Base-by-base conservation (phyloP, 345 rosid species). In the Pugionium cornutum region DNA sequence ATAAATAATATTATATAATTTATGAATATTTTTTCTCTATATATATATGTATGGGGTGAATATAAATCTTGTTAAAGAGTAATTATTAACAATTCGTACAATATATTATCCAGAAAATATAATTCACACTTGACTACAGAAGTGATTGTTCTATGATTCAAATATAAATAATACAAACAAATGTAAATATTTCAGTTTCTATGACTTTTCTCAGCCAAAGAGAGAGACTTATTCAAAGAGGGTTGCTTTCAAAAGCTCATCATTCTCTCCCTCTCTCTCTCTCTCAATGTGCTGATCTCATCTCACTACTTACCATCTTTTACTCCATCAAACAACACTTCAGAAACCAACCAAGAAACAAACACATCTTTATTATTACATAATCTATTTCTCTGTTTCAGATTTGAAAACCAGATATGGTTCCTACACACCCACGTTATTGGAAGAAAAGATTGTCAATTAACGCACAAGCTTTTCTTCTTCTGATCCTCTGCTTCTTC, bases 261-360 rank as follows among this genome's bases (percentile, higher is more conserved):
- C 51, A 71, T 79, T 55, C 50, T 53, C 57, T 43, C 46, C 37
- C 45, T 42, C 41, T 60, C 51, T 42, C 18, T 18, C 18, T 18
- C 18, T 18, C 18, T 18, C 18, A 33, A 40, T 65, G 62, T 73
- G 70, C 69, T 76, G 69, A 70, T 64, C 42, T 18, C 18, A 18
- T 69, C 71, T 72, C 69, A 68, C 64, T 69, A 72, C 76, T 72
- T 66, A 31, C 76, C 46, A 65, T 58, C 71, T 66, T 35, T 58
- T 65, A 72, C 71, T 72, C 67, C 50, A 65, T 72, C 71, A 51
- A 50, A 64, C 65, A 11, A 54, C 3, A 18, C 18, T 18, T 18
- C 18, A 18, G 18, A 29, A 11, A 36, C 31, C 26, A 41, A 56
- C 43, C 55, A 43, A 30, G 54, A 46, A 25, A 58, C 70, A 36